phyloP scores from a whole-genome alignment of 2,329 filamentous ascomycete species.

The Aspergillus piperis region DNA sequence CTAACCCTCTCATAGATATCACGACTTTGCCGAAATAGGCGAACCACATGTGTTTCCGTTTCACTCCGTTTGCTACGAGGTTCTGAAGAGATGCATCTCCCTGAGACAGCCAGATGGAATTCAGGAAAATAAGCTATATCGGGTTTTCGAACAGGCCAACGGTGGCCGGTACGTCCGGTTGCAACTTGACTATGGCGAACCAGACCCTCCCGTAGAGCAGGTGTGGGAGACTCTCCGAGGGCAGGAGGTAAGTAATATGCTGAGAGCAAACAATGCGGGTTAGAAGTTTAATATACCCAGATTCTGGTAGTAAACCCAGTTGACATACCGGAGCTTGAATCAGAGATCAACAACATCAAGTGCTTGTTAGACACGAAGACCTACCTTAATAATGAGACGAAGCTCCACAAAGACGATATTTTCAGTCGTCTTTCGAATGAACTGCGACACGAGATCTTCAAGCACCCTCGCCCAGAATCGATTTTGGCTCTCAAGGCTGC shows the following conservation, averaged over 20 bases:
- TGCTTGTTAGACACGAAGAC: neutral
- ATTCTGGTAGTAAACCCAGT: neutral
- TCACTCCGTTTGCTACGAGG: conserved; percentile 3
- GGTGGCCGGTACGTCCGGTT: conserved; percentile 5
- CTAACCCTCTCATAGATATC: neutral
- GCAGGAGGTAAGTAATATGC: conserved; percentile 2
- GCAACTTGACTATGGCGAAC: conserved; percentile 6
- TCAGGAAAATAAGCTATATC: neutral
- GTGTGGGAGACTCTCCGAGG: neutral
- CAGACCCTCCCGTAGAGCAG: conserved; percentile 3
- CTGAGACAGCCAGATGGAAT: neutral
- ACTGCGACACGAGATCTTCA: neutral
- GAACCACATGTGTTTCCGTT: conserved; percentile 2
- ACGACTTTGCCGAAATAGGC: neutral
- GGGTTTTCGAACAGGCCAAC: neutral
- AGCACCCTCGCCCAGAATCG: neutral
- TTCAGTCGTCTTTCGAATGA: conserved; percentile 1
- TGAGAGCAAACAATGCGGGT: no score
- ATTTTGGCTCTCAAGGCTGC: conserved; percentile 4
- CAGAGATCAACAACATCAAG: neutral
- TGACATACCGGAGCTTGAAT: neutral
- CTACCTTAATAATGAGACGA: neutral
- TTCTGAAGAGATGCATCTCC: neutral
- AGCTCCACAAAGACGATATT: neutral
- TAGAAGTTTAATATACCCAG: neutral